Conservation (phyloP, 2,329 filamentous ascomycete genomes). For the Passalora sequoiae region DNA sequence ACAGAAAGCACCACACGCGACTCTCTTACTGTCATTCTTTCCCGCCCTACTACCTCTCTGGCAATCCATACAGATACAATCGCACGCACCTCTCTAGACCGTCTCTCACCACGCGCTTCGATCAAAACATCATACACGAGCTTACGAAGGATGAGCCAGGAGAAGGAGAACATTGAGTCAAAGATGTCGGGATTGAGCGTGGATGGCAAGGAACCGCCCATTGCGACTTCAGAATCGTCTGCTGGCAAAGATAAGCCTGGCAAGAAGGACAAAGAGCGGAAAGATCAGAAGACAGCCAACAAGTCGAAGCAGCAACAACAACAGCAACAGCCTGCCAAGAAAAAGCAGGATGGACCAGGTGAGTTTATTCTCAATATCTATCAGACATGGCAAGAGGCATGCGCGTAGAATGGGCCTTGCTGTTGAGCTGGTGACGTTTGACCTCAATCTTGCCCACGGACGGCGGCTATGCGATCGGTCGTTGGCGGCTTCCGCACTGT, state of each 20-base stretch:
- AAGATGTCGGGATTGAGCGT: slow-evolving; percentile 29
- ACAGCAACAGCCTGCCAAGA: slow-evolving; percentile 28
- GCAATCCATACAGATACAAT: too few relatives aligned
- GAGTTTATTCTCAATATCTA: neutral
- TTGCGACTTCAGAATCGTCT: slow-evolving; percentile 11
- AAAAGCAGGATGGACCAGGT: slow-evolving; percentile 50
- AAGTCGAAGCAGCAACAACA: slow-evolving; percentile 29
- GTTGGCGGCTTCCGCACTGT: neutral
- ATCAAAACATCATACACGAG: too few relatives aligned
- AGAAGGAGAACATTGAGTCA: slow-evolving; percentile 24
- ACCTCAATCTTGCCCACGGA: too few relatives aligned
- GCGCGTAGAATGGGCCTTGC: neutral
- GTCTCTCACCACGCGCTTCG: too few relatives aligned
- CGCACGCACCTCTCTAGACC: too few relatives aligned
- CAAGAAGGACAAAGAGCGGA: slow-evolving; percentile 34
- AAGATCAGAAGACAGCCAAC: slow-evolving; percentile 30
- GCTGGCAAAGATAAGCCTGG: slow-evolving; percentile 28
- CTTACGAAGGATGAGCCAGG: too few relatives aligned
- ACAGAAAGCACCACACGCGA: too few relatives aligned
- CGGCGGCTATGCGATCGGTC: too few relatives aligned
- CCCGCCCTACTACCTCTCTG: too few relatives aligned
- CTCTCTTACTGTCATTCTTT: too few relatives aligned
- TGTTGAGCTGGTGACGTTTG: neutral
- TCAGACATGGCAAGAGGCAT: neutral
- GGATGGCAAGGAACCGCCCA: slow-evolving; percentile 13